Evolutionary conservation across 345 rosid species (phyloP).

Genomic region (Syzygium grande): DNA sequence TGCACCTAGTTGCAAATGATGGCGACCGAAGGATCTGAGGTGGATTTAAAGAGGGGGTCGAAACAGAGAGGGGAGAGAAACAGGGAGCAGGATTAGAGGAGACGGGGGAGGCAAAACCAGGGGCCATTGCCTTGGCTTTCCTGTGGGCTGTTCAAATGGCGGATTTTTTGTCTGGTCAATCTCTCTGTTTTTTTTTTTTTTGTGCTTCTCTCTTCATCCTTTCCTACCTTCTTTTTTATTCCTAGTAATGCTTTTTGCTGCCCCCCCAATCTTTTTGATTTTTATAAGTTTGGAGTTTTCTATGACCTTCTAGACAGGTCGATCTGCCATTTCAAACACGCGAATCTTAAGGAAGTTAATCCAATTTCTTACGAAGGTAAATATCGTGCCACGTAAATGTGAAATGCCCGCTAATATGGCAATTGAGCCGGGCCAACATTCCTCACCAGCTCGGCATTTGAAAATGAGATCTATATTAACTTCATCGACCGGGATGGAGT

Average conservation of each 20-base stretch:
- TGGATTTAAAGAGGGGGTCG: not conserved
- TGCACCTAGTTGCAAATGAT: not conserved
- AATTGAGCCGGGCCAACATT: rapidly evolving
- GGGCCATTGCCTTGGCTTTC: conserved; percentile 44
- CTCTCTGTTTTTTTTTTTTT: not conserved
- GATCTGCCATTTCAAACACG: not conserved
- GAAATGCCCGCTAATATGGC: not conserved
- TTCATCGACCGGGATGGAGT: rapidly evolving
- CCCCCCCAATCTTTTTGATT: not conserved
- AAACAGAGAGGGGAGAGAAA: not conserved
- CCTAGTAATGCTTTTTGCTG: not conserved
- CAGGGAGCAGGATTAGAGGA: conserved; percentile 8
- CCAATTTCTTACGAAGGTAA: not conserved
- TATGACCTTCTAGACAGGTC: not conserved
- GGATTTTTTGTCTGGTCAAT: conserved; percentile 6
- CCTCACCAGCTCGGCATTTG: rapidly evolving
- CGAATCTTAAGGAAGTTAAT: not conserved
- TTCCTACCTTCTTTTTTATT: not conserved
- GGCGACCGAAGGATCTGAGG: conserved; percentile 3
- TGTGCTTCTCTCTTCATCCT: not conserved
- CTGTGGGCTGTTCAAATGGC: conserved; percentile 57
- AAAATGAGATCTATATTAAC: rapidly evolving
- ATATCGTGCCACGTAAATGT: too few species aligned
- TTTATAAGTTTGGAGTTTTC: not conserved
- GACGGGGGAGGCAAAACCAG: conserved; percentile 45